Evolutionary conservation across 805 yeast species (phyloP), one percentile per base, ranked within the genome.

Genomic region (Candida namnaoensis): DNA sequence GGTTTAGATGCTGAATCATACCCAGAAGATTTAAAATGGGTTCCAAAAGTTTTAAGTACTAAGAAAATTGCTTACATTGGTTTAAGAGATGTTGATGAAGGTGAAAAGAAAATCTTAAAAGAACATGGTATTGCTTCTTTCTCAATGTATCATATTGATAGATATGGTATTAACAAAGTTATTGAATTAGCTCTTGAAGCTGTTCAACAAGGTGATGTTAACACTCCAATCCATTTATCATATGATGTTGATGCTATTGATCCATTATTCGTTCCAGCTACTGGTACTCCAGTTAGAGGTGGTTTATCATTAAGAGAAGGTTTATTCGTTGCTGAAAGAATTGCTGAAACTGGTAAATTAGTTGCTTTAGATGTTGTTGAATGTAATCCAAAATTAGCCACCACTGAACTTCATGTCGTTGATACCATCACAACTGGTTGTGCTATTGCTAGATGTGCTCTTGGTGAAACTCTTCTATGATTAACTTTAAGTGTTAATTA

Each of bases 191-290:
- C 99, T 2, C 64, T 91, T 44, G 78, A 80, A 47, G 72, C 74
- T 27, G 69, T 93, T 52, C 84, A 84, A 63, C 95, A 95, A 13
- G 72, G 76, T 41, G 73, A 78, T 19, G 67, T 72, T 41, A 64
- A 74, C 12, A 50, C 51, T 38, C 98, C 99, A 39, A 73, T 93
- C 47, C 96, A 91, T 68, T 65, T 93, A 49, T 82, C 95, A 26
- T 91, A 90, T 60, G 99, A 91, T 58, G 97, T 91, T 36, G 99
- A 91, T 64, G 97, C 97, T 36, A 82, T 93, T 44, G 99, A 91
- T 64, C 98, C 98, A 38, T 72, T 79, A 47, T 88, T 71, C 57
- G 96, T 93, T 12, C 97, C 96, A 15, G 95, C 97, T 34, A 91
- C 99, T 1, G 99, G 99, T 41, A 93, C 99, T 1, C 91, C 97